Base-by-base conservation (phyloP, 2,329 filamentous ascomycete genomes). In the Leptographium wingfieldii region DNA sequence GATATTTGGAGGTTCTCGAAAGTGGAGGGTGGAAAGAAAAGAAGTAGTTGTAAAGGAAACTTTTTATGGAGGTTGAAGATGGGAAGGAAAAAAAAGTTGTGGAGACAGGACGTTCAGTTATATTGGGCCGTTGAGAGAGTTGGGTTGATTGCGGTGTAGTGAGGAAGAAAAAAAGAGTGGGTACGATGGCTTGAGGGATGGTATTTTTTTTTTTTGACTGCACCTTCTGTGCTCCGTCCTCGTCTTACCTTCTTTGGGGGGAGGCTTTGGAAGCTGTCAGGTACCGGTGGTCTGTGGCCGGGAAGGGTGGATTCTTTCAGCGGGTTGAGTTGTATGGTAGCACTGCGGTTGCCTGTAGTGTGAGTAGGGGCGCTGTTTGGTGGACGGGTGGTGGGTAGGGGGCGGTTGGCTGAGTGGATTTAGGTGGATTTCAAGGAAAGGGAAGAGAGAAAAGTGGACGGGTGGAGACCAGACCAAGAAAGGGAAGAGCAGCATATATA, bases 1-100 rank as follows among this genome's bases (percentile, higher is more conserved):
- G 63, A 64, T 65, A 64, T 40, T 46, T 55, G 53, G 63, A 64
- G 62, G 63, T 63, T 63, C 54, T 59, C 59, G 59, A 64, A 64
- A 64, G 62, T 62, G 63, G 62, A 63, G 61, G 62, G 59, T 60
- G 54, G 63, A 64, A 58, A 60, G 56, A 61, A 62, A 63, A 58
- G 54, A 64, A 58, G 61, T 54, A 53, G 63, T 57, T 51, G 46
- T 62, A 22, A 29, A 46, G 60, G 60, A 56, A 60, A 55, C 57
- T 16, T 58, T 59, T 59, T 60, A 54, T 56, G 33, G 35, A 51
- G 59, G 54, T 52, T 56, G 59, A 48, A 52, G 29, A 49, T 35
- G 22, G 54, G 46, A 55, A 16, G 46, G 46, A 52, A 59, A 59
- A 55, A 33, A 48, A 52, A 25, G 16, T 22, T 46, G 51, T 59